These are phyloP conservation scores for Cyanidiococcus yangmingshanensis DNA, from an alignment of 23 red algal species.

Conservation along the genomic window DNA sequence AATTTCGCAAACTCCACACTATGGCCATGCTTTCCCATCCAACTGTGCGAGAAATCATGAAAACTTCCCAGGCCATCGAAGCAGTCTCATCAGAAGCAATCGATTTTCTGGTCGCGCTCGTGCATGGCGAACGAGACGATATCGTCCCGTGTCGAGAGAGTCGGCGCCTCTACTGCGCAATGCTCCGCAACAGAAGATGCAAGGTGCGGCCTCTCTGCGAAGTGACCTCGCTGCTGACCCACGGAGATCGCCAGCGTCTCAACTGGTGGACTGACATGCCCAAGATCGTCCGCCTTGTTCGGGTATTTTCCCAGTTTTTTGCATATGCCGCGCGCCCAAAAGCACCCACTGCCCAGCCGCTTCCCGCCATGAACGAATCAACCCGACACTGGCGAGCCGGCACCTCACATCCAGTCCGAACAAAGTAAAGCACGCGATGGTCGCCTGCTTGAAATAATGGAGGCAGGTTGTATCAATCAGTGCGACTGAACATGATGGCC, in stretches of 20 bases:
- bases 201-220: not conserved
- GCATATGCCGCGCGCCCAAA: not conserved
- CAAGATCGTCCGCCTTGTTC: not conserved
- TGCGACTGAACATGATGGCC: no score
- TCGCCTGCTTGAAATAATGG: not conserved
- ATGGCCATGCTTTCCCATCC: not conserved
- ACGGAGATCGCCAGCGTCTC: constrained; percentile 8
- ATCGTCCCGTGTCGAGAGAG: constrained; percentile 4
- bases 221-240: constrained; percentile 2
- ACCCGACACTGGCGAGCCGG: not conserved
- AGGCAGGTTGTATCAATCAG: no score
- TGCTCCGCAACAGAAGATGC: not conserved
- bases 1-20: not conserved
- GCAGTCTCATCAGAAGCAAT: not conserved
- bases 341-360: not conserved
- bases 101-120: not conserved
- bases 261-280: not conserved
- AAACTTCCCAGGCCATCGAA: not conserved
- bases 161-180: not conserved
- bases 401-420: not conserved
- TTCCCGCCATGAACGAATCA: not conserved
- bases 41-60: not conserved
- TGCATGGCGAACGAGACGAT: constrained; percentile 14
- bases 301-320: not conserved
- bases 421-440: not conserved